A percentile compares a stretch with the other conserved stretches of the same genome.
These are phyloP conservation scores for Asterella californica DNA, from an alignment of 225 moss, liverwort and hornwort genomes.

Conservation along the genomic window DNA sequence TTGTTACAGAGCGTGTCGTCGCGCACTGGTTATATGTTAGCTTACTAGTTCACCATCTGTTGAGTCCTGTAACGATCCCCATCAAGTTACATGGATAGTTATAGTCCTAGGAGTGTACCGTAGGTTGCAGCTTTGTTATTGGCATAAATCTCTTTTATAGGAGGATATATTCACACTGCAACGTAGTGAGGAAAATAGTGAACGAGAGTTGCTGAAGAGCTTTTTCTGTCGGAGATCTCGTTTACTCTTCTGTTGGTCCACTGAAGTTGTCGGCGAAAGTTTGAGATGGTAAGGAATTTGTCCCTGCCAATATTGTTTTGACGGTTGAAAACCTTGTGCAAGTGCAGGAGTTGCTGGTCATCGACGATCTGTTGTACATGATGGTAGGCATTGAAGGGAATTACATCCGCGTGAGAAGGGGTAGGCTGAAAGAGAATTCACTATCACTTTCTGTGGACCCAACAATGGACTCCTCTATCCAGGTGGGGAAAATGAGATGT, in stretches of 20 bases:
- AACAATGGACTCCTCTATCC: slow-evolving; percentile 76
- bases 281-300: neutral
- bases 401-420: slow-evolving; percentile 77
- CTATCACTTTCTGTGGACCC: slow-evolving; percentile 72
- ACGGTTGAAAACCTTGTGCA: neutral
- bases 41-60: neutral
- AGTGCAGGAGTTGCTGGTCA: slow-evolving; percentile 77
- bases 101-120: neutral
- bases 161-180: neutral
- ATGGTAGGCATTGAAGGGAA: slow-evolving; percentile 99
- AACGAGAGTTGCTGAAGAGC: no score
- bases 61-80: neutral
- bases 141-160: neutral
- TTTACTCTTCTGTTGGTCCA: neutral
- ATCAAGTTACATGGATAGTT: neutral
- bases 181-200: neutral
- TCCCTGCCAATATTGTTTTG: neutral
- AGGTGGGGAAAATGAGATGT: slow-evolving; percentile 36
- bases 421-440: slow-evolving; percentile 77
- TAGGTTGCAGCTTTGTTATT: neutral
- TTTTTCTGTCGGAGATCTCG: neutral
- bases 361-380: slow-evolving; percentile 85
- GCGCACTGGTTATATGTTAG: neutral
- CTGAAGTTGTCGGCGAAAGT: neutral
- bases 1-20: neutral